Evolutionary conservation across 1,284 basidiomycete species (phyloP).

Genomic region (Papiliotrema nemorosa): DNA sequence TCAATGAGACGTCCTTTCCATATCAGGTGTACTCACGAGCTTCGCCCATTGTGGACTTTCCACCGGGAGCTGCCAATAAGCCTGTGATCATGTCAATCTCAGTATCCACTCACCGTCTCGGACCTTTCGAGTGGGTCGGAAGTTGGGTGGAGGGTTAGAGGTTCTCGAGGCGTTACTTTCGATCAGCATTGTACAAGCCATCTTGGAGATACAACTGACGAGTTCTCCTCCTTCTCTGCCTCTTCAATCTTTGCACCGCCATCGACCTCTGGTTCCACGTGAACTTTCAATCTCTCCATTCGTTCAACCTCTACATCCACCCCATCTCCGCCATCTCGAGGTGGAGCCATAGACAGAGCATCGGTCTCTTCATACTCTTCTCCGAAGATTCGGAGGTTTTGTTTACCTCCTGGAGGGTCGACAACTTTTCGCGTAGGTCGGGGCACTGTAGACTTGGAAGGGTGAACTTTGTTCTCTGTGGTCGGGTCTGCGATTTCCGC

Average conservation of each 20-base stretch:
- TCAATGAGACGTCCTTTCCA: background rate
- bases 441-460: conserved; percentile 28
- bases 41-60: conserved; percentile 39
- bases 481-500: conserved; percentile 49
- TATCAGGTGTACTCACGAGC: conserved; percentile 23
- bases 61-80: conserved; percentile 38
- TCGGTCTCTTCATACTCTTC: conserved; percentile 48
- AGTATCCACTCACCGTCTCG: conserved; percentile 36
- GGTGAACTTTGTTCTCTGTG: conserved; percentile 16
- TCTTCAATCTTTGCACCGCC: conserved; percentile 41
- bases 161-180: conserved; percentile 1
- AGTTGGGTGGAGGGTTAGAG: conserved; percentile 39
- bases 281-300: conserved; percentile 42
- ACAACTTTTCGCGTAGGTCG: conserved; percentile 46
- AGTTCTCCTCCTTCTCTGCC: conserved; percentile 5
- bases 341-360: conserved; percentile 45
- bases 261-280: conserved; percentile 42
- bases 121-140: conserved; percentile 46
- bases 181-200: background rate
- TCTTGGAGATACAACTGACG: conserved; percentile 4
- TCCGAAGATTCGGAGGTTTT: conserved; percentile 36
- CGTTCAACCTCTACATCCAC: conserved; percentile 43
- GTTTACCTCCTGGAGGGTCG: conserved; percentile 45
- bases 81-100: background rate
- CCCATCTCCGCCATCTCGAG: conserved; percentile 36